Base-by-base conservation (phyloP, 2,329 filamentous ascomycete species). In the Nemania abortiva region DNA sequence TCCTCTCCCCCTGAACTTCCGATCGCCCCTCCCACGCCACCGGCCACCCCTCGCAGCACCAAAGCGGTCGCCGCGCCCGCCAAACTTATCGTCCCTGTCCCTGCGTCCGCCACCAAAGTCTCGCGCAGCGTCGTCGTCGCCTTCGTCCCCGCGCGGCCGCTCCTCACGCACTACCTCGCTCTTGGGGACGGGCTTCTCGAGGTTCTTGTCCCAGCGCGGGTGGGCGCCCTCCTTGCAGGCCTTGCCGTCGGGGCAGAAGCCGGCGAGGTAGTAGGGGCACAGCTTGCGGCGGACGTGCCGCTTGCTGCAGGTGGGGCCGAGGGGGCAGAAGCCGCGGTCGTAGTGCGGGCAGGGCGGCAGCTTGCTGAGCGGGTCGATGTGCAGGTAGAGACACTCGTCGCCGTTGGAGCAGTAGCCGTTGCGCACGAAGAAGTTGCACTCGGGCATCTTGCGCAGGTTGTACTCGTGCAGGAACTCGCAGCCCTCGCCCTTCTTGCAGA, bases 381-480 rank as follows among this genome's bases (percentile, higher is more conserved):
- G 94, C 55, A 97, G 89, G 80, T 97, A 97, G 5, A 97, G 85
- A 78, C 96, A 99, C 82, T 99, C 96, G 81, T 98, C 95, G 74
- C 95, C 96, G 82, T 98, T 97, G 72, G 92, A 93, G 83, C 96
- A 99, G 80, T 97, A 98, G 65, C 94, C 94, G 78, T 96, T 97
- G 70, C 94, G 89, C 66, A 94, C 91, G 82, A 95, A 98, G 82
- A 97, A 97, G 78, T 97, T 97, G 84, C 96, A 99, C 84, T 98
- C 96, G 71, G 96, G 95, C 94, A 98, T 98, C 81, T 96, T 95
- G 72, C 96, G 91, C 74, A 99, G 88, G 83, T 99, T 98, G 85
- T 98, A 99, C 83, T 98, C 96, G 86, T 99, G 96, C 57, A 98
- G 86, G 77, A 98, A 99, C 84, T 99, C 96, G 89, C 96, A 99